Base-by-base conservation (phyloP, 1,284 basidiomycete species). In the Tylopilus sp. region DNA sequence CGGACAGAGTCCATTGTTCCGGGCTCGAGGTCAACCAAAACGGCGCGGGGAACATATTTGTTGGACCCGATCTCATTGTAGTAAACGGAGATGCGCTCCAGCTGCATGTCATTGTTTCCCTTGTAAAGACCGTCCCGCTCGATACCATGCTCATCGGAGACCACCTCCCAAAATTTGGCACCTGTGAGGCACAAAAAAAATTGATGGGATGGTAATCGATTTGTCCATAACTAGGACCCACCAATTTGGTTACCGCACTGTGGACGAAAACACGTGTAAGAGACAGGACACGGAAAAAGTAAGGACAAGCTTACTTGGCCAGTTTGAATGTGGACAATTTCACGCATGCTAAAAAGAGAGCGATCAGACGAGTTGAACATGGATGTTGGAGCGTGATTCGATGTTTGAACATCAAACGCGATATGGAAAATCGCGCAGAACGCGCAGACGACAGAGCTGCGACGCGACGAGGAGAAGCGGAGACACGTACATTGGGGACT, bases 121-220 rank as follows among this genome's bases (percentile, higher is more conserved):
- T 93, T 92, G 91, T 98, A 99, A 68, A 87, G 82, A 84, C 96
- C 96, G 85, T 96, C 94, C 81, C 86, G 87, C 82, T 95, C 95
- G 81, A 98, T 96, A 79, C 95, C 95, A 82, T 99, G 97, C 87
- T 99, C 97, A 81, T 98, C 96, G 67, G 95, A 97, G 79, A 99
- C 91, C 75, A 95, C 96, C 83, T 94, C 96, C 97, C 96, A 98
- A 91, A 99, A 98, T 85, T 98, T 98, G 87, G 95, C 94, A 92
- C 94, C 93, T 94, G 69, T 33, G 72, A 63, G 49, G 60, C 33
- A 63, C 64, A 64, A 63, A 61, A 38, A 58, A 59, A 36, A 61
- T 63, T 38, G 39, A 64, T 62, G 66, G 66, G 26, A 38, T 36
- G 57, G 22, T 49, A 44, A 19, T 41, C n/a, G 36, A 49, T 53